A percentile compares a stretch with the other conserved stretches of the same genome.
phyloP scores from a whole-genome alignment of 495 filamentous ascomycete genomes.

The Hypoxylon fuscum region DNA sequence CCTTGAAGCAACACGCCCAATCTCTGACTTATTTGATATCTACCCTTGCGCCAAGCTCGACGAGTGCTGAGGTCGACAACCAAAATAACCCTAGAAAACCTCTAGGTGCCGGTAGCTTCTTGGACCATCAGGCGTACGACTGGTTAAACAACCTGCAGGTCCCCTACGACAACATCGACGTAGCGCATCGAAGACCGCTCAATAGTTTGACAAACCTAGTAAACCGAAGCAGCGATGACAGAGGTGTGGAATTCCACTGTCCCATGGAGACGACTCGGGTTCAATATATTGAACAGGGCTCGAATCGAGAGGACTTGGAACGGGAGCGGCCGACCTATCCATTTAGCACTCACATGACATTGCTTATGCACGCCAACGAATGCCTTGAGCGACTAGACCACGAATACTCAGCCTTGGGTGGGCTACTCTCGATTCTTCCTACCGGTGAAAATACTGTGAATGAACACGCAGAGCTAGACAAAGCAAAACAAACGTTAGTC shows the following conservation, averaged over 20 bases:
- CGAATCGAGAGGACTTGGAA: too few relatives aligned
- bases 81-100: slow-evolving; percentile 6
- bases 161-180: slow-evolving; percentile 57
- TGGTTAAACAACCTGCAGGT: slow-evolving; percentile 55
- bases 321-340: slow-evolving; percentile 40
- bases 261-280: slow-evolving; percentile 39
- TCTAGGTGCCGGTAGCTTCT: not conserved
- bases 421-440: slow-evolving; percentile 58
- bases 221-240: slow-evolving; percentile 47
- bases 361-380: slow-evolving; percentile 62
- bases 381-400: slow-evolving; percentile 64
- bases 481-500: slow-evolving; percentile 53
- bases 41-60: slow-evolving; percentile 46
- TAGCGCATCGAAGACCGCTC: slow-evolving; percentile 54
- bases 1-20: slow-evolving; percentile 65
- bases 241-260: slow-evolving; percentile 54
- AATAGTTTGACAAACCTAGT: slow-evolving; percentile 57
- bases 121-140: slow-evolving; percentile 51
- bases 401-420: slow-evolving; percentile 60
- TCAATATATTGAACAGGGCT: too few relatives aligned
- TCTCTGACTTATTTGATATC: slow-evolving; percentile 60
- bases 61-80: slow-evolving; percentile 40
- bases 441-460: slow-evolving; percentile 41
- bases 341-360: slow-evolving; percentile 56
- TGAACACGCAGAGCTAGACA: slow-evolving; percentile 38